These are phyloP conservation scores for Wickerhamomyces chambardii DNA, from an alignment of 805 yeast genomes.

Conservation along the genomic window DNA sequence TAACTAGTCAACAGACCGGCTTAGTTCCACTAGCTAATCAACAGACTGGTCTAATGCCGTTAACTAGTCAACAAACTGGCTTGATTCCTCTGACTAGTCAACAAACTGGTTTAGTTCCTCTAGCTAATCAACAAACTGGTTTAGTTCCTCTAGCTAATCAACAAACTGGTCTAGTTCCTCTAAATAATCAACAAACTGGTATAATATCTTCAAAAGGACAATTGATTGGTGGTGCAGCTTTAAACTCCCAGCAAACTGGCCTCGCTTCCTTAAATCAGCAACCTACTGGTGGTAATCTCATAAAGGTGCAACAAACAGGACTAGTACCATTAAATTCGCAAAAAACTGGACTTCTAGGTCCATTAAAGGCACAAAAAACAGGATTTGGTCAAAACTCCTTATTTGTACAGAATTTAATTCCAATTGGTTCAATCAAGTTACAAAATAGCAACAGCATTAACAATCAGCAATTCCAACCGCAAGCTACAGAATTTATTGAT, in stretches of 20 bases:
- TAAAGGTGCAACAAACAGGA: slow-evolving; percentile 4
- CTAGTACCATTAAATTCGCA: slow-evolving; percentile 40
- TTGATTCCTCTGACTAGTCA: slow-evolving; percentile 1
- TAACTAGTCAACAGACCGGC: slow-evolving; percentile 61
- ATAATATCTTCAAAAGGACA: background rate
- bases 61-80: slow-evolving; percentile 10
- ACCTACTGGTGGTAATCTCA: slow-evolving; percentile 21
- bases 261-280: slow-evolving; percentile 24
- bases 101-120: slow-evolving; percentile 7
- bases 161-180: slow-evolving; percentile 20
- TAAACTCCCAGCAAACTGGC: background rate
- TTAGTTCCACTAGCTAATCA: slow-evolving; percentile 36
- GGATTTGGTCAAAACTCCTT: slow-evolving; percentile 34
- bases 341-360: slow-evolving; percentile 42
- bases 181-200: slow-evolving; percentile 10
- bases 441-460: no score
- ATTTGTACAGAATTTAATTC: slow-evolving; percentile 43
- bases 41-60: slow-evolving; percentile 20
- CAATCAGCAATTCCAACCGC: background rate
- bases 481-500: slow-evolving; percentile 17
- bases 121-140: slow-evolving; percentile 61
- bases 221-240: slow-evolving; percentile 14
- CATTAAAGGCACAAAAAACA: slow-evolving; percentile 32
- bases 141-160: slow-evolving; percentile 36
- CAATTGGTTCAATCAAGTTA: slow-evolving; percentile 66